Percentiles rank a stretch among this genome's conserved stretches.
Conservation (phyloP, 345 rosid species). For the Fremontodendron californicum region DNA sequence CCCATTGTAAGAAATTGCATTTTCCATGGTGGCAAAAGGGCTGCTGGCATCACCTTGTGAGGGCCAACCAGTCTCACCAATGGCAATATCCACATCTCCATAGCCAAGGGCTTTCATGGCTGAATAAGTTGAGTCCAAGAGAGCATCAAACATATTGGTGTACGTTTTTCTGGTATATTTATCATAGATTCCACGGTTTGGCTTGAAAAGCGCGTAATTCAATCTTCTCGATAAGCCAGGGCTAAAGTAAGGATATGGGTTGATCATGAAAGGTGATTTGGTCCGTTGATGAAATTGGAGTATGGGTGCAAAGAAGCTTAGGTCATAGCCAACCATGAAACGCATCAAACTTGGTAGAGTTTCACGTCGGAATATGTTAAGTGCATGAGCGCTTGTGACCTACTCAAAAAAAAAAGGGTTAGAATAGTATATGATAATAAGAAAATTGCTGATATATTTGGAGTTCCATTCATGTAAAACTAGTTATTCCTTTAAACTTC, state of each 20-base stretch:
- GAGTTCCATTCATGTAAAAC: not conserved
- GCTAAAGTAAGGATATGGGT: constrained; percentile 79
- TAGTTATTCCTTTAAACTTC: not conserved
- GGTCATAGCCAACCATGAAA: constrained; percentile 47
- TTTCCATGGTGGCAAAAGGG: constrained; percentile 41
- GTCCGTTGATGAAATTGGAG: constrained; percentile 61
- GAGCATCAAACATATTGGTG: constrained; percentile 76
- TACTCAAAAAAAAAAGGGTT: constrained; percentile 9
- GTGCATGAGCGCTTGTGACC: constrained; percentile 80
- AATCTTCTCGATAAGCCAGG: constrained; percentile 23
- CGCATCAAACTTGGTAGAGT: constrained; percentile 53
- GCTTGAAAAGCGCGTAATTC: constrained; percentile 58
- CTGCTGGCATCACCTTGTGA: constrained; percentile 48
- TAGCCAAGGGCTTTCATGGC: constrained; percentile 75
- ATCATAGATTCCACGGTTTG: constrained; percentile 58
- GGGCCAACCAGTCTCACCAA: constrained; percentile 92
- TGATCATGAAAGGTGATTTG: constrained; percentile 71
- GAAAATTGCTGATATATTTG: not conserved
- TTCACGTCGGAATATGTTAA: constrained; percentile 38
- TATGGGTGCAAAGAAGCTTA: constrained; percentile 50
- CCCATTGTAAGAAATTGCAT: constrained; percentile 58
- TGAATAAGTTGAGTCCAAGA: constrained; percentile 57
- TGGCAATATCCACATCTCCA: constrained; percentile 54
- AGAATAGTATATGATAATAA: not conserved
- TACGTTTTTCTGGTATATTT: constrained; percentile 44